These are phyloP conservation scores for Monosporascus sp. DNA, from an alignment of 2,329 filamentous ascomycete genomes.

Conservation along the genomic window DNA sequence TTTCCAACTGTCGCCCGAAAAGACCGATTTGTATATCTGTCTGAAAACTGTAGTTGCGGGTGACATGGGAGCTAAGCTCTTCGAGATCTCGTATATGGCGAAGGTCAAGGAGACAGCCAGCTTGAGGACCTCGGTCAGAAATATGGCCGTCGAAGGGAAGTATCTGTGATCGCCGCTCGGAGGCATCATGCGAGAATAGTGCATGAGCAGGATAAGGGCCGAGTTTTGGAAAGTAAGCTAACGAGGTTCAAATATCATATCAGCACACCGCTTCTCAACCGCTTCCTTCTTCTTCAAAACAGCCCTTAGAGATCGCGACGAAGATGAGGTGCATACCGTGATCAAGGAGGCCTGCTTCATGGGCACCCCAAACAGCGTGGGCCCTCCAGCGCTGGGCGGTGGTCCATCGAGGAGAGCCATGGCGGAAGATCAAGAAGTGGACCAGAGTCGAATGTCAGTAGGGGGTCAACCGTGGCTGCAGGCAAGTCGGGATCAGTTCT, in stretches of 20 bases:
- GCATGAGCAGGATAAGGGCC: conserved; percentile 75
- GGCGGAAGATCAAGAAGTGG: conserved; percentile 8
- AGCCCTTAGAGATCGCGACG: conserved; percentile 1
- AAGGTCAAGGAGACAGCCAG: conserved; percentile 80
- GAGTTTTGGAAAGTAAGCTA: conserved; percentile 79
- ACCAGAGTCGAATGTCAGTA: background rate
- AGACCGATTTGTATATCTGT: conserved; percentile 74
- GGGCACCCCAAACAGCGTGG: conserved; percentile 51
- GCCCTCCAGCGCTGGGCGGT: conserved; percentile 32
- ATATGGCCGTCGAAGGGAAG: conserved; percentile 88
- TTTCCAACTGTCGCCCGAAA: conserved; percentile 91
- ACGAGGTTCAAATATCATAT: background rate
- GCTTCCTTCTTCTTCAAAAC: no score
- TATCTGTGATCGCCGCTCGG: conserved; percentile 77
- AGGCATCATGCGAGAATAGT: conserved; percentile 95
- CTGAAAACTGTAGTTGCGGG: conserved; percentile 75
- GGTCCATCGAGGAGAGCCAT: conserved; percentile 39
- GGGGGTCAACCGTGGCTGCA: no score
- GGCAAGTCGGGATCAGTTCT: no score
- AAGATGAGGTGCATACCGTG: conserved; percentile 41
- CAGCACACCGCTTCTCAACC: no score
- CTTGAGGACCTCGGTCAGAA: conserved; percentile 90
- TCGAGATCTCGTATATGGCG: conserved; percentile 80
- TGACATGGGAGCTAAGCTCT: conserved; percentile 69
- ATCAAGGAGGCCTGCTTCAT: conserved; percentile 65